These are phyloP conservation scores for Drosera capensis DNA, from an alignment of 148 eudicot genomes.

Conservation along the genomic window DNA sequence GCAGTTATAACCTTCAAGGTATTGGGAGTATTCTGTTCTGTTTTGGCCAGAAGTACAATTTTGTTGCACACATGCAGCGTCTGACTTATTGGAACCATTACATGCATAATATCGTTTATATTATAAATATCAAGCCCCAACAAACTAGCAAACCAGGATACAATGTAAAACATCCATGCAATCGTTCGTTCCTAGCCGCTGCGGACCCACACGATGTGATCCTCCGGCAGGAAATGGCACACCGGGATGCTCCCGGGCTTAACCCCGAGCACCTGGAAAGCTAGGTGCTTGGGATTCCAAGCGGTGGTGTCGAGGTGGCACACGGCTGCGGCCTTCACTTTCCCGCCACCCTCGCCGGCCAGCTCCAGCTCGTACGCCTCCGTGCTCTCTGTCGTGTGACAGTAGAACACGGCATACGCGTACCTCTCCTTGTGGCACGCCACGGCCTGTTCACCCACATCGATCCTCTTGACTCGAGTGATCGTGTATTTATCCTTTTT, in stretches of 20 bases:
- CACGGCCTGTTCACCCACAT: slow-evolving; percentile 6
- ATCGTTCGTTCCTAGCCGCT: no score
- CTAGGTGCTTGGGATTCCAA: slow-evolving; percentile 64
- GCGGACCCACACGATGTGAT: slow-evolving; percentile 15
- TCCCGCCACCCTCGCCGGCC: slow-evolving; percentile 19
- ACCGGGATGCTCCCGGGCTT: slow-evolving; percentile 40
- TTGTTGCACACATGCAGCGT: no score
- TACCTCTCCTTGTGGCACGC: slow-evolving; percentile 53
- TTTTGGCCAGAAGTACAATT: no score
- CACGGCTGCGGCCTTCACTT: slow-evolving; percentile 31
- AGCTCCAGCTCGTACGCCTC: slow-evolving; percentile 29
- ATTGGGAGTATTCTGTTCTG: no score
- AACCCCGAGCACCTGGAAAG: slow-evolving; percentile 44
- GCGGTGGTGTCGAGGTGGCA: slow-evolving; percentile 51
- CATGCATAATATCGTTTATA: no score
- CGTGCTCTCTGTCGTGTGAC: slow-evolving; percentile 31
- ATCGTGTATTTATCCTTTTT: slow-evolving; percentile 9
- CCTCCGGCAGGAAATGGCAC: slow-evolving; percentile 40
- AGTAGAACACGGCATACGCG: slow-evolving; percentile 49
- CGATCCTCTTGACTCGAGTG: background rate
- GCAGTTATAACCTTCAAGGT: no score
- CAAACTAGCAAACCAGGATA: no score
- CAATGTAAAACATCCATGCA: no score
- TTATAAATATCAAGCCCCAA: no score
- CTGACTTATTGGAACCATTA: no score